These are phyloP conservation scores for Funneliformis geosporum DNA, from an alignment of 192 early-diverging fungal genomes.

Conservation along the genomic window DNA sequence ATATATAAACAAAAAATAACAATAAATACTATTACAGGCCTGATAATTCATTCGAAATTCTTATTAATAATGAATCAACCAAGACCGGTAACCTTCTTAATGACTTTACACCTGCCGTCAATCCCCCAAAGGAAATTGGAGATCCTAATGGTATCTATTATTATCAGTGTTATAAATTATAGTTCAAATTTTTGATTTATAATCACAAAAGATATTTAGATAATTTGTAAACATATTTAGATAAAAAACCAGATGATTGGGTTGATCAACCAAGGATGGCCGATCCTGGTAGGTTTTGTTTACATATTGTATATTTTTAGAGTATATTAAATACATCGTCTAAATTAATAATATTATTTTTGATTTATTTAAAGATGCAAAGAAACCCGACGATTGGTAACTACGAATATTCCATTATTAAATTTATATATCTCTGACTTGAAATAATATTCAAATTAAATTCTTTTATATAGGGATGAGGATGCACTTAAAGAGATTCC, in stretches of 20 bases:
- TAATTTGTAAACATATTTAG: slow-evolving; percentile 39
- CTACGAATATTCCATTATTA: not conserved
- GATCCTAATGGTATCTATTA: slow-evolving; percentile 58
- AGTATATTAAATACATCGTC: not conserved
- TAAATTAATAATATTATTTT: not conserved
- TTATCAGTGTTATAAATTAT: not conserved
- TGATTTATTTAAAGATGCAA: slow-evolving; percentile 28
- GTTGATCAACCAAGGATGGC: slow-evolving; percentile 82
- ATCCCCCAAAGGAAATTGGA: slow-evolving; percentile 82
- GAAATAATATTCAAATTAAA: not conserved
- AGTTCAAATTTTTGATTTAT: not conserved
- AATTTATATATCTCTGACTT: not conserved
- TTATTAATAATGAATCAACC: slow-evolving; percentile 67
- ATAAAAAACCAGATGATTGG: slow-evolving; percentile 88
- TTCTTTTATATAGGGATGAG: slow-evolving; percentile 62
- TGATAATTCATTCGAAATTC: slow-evolving; percentile 79
- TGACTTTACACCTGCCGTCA: slow-evolving; percentile 82
- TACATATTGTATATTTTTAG: not conserved
- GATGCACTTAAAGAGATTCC: slow-evolving; percentile 77
- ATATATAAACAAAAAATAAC: not conserved
- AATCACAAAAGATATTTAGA: slow-evolving; percentile 44
- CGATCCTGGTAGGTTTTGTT: slow-evolving; percentile 53
- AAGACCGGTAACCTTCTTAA: slow-evolving; percentile 73
- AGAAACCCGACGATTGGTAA: slow-evolving; percentile 46
- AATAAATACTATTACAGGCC: slow-evolving; percentile 44